Evolutionary conservation across 192 early-diverging fungal genomes (phyloP).

Genomic region (Coemansia sp.): DNA sequence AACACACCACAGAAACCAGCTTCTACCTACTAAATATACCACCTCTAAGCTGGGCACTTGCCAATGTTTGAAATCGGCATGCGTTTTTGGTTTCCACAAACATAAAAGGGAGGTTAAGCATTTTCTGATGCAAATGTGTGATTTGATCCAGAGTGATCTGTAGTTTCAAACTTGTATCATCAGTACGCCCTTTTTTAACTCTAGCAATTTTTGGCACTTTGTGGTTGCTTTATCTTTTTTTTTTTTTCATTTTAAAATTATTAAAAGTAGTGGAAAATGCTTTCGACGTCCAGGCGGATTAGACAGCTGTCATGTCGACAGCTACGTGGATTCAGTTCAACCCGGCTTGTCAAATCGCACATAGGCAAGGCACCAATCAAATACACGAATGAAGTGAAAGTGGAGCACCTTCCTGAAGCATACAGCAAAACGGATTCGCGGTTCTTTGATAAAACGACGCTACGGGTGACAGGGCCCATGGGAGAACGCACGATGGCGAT

Average conservation of each 20-base stretch:
- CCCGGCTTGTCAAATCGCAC: constrained; percentile 57
- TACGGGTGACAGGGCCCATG: constrained; percentile 79
- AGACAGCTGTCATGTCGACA: neutral
- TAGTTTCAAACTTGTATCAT: no score
- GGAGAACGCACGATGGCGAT: constrained; percentile 79
- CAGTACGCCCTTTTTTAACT: no score
- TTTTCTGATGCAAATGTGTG: no score
- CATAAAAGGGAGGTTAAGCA: neutral
- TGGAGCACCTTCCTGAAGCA: constrained; percentile 66
- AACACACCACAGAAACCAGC: no score
- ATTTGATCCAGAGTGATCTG: neutral
- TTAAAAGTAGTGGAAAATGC: neutral
- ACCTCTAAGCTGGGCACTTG: neutral
- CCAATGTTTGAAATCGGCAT: neutral
- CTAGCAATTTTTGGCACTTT: no score
- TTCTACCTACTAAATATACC: no score
- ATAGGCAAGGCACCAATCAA: constrained; percentile 79
- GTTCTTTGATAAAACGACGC: constrained; percentile 62
- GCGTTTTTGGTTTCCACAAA: neutral
- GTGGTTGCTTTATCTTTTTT: neutral
- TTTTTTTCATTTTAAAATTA: neutral
- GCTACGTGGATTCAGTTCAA: constrained; percentile 27
- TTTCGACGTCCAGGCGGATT: neutral
- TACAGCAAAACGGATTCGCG: constrained; percentile 61
- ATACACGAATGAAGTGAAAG: constrained; percentile 72